These are phyloP conservation scores for Backusella morwellensis DNA, from an alignment of 192 early-diverging fungal species.

Conservation along the genomic window DNA sequence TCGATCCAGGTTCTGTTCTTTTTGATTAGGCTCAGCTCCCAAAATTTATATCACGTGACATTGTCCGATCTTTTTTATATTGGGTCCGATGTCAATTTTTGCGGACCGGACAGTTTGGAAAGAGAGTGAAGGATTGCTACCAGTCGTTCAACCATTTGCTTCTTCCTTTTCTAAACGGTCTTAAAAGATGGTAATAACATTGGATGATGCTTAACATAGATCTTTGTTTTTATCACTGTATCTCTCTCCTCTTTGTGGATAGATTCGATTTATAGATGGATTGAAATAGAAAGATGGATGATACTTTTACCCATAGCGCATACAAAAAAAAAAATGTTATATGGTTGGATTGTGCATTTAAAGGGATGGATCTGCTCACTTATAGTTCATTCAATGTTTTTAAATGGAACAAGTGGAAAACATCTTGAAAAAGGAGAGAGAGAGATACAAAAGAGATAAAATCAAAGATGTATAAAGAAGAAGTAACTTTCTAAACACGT, in stretches of 20 bases:
- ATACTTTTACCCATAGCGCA: neutral
- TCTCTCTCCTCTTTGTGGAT: neutral
- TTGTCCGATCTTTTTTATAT: neutral
- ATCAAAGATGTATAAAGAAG: neutral
- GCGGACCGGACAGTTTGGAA: neutral
- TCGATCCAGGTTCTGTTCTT: neutral
- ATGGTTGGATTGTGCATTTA: neutral
- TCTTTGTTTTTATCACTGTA: neutral
- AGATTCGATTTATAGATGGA: neutral
- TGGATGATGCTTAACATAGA: neutral
- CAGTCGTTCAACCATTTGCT: neutral
- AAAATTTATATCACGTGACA: neutral
- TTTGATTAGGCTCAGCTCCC: neutral
- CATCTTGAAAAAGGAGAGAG: neutral
- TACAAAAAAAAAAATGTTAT: neutral
- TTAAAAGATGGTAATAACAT: constrained; percentile 17
- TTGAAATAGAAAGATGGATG: neutral
- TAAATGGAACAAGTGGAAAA: neutral
- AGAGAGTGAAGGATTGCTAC: constrained; percentile 2
- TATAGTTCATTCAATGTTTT: neutral
- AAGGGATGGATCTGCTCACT: neutral
- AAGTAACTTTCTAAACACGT: neutral
- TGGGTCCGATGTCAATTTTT: neutral
- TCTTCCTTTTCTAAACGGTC: constrained; percentile 20
- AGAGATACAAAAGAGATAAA: neutral